phyloP scores from a whole-genome alignment of 345 rosid species.

The Hibiscus mutabilis region DNA sequence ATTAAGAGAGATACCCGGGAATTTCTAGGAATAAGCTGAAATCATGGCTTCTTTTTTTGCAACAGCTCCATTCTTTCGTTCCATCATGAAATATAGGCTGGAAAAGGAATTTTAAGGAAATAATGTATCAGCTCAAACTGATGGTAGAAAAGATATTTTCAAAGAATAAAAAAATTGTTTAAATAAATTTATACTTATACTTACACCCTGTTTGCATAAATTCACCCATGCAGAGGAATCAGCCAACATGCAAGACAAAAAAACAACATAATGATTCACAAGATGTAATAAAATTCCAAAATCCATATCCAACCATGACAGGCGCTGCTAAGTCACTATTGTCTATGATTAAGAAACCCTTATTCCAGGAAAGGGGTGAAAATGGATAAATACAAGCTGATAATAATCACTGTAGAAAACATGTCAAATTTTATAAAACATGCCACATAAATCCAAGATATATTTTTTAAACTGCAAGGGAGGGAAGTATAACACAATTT shows the following conservation, averaged over 20 bases:
- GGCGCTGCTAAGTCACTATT: background rate
- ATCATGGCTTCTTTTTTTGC: constrained; percentile 93
- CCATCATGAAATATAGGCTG: constrained; percentile 94
- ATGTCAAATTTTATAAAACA: background rate
- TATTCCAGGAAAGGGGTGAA: too few species aligned
- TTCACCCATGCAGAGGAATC: constrained; percentile 8
- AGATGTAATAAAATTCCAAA: background rate
- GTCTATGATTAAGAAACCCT: too few species aligned
- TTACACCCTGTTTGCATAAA: constrained; percentile 58
- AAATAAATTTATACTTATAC: constrained; percentile 32
- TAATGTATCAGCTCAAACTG: constrained; percentile 12
- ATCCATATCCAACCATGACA: background rate
- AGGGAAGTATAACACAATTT: background rate
- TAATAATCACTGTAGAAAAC: background rate
- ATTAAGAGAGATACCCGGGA: constrained; percentile 47
- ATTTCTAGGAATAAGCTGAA: constrained; percentile 73
- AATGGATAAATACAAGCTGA: background rate
- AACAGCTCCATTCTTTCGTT: constrained; percentile 98
- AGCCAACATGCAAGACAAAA: constrained; percentile 22
- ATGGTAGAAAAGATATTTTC: background rate
- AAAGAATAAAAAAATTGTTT: background rate
- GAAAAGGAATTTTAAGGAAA: constrained; percentile 15
- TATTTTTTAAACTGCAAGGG: background rate
- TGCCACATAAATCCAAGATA: background rate
- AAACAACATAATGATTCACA: constrained; percentile 14